These are phyloP conservation scores for Colletotrichum plurivorum DNA, from an alignment of 2,329 filamentous ascomycete species.

Conservation along the genomic window DNA sequence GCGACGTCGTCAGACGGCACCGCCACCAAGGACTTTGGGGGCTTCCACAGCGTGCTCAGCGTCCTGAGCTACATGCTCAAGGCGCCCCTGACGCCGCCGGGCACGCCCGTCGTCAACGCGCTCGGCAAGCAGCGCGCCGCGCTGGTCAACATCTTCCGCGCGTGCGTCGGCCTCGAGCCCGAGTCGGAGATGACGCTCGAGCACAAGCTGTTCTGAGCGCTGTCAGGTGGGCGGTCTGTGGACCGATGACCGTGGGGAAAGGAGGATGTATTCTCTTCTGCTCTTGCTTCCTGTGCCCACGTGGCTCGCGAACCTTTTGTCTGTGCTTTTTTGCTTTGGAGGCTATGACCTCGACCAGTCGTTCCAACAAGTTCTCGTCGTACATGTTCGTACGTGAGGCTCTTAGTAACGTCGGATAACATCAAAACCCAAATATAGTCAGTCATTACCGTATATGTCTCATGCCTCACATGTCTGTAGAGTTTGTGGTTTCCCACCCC, in stretches of 20 bases:
- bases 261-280: neutral
- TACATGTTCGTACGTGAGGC: neutral
- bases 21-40: conserved; percentile 80
- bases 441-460: conserved; percentile 32
- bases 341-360: conserved; percentile 5
- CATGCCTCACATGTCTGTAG: conserved; percentile 32
- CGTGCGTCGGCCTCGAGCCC: conserved; percentile 95
- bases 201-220: conserved; percentile 89
- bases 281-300: conserved; percentile 28
- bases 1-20: conserved; percentile 66
- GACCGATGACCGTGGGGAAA: too few species aligned
- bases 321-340: neutral
- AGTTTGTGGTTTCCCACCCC: conserved; percentile 18
- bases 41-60: conserved; percentile 97
- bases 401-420: neutral
- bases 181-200: conserved; percentile 99
- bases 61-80: conserved; percentile 99
- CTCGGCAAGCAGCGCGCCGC: conserved; percentile 96
- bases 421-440: conserved; percentile 23
- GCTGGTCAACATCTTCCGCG: conserved; percentile 98
- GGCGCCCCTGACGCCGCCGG: conserved; percentile 93
- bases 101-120: conserved; percentile 95
- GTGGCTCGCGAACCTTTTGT: conserved; percentile 7
- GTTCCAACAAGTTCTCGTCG: neutral
- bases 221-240: too few species aligned